A percentile compares a stretch with the other conserved stretches of the same genome.
Evolutionary conservation across 306 rosid genomes (phyloP).

Genomic region (Medicago arabica): DNA sequence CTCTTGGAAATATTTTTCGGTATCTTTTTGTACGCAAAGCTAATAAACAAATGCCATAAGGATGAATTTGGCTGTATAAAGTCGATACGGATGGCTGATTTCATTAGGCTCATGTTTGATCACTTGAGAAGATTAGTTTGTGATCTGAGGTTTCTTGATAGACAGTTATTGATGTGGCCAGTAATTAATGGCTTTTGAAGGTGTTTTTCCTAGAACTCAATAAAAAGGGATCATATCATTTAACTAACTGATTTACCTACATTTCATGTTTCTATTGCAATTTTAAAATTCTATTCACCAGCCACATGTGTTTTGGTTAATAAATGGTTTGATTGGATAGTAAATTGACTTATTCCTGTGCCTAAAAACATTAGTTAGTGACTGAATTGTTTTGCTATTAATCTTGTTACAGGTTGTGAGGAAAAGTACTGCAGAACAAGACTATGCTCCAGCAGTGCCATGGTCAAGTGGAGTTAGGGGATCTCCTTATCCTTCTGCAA

Average conservation of each 20-base stretch:
- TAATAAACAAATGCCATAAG: conserved; percentile 13
- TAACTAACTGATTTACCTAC: not conserved
- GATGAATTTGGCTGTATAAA: not conserved
- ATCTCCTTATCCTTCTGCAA: conserved; percentile 56
- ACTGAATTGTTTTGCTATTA: conserved; percentile 16
- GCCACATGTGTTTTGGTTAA: not conserved
- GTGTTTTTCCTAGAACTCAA: no score
- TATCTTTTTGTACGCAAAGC: not conserved
- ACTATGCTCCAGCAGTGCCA: conserved; percentile 48
- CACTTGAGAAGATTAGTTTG: no score
- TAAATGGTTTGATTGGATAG: not conserved
- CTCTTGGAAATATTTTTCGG: not conserved
- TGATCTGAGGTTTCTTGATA: no score
- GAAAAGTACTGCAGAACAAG: conserved; percentile 62
- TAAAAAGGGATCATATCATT: no score
- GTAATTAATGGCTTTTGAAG: no score
- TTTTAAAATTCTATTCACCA: not conserved
- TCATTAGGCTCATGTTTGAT: no score
- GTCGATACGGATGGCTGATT: no score
- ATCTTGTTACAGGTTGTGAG: conserved; percentile 65
- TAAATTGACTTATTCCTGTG: not conserved
- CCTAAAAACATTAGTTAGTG: not conserved
- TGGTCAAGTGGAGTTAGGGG: conserved; percentile 66
- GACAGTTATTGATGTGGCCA: no score
- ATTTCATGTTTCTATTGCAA: conserved; percentile 3